Evolutionary conservation across 345 rosid species (phyloP).

Genomic region (Pelargonium nanum): DNA sequence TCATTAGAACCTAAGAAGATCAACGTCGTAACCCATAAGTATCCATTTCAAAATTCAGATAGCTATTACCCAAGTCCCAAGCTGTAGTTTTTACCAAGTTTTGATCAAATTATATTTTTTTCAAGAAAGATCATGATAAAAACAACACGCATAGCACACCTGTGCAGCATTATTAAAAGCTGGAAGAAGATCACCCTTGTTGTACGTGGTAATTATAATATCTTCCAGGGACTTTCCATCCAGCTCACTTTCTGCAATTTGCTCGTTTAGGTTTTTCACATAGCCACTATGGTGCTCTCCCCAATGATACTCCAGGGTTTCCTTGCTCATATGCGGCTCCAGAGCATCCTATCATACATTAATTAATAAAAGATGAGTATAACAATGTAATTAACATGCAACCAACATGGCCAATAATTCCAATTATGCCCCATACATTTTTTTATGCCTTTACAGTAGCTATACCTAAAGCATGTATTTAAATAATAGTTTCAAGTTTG

Average conservation of each 20-base stretch:
- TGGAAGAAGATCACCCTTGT: conserved; percentile 72
- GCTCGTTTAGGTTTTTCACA: conserved; percentile 78
- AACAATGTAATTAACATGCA: background rate
- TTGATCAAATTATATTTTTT: too few relatives aligned
- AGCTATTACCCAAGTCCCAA: background rate
- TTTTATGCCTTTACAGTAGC: too few relatives aligned
- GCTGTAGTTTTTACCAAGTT: background rate
- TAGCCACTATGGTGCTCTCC: conserved; percentile 88
- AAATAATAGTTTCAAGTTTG: too few relatives aligned
- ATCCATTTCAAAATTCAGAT: background rate
- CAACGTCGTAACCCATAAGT: background rate
- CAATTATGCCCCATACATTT: too few relatives aligned
- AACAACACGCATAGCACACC: conserved; percentile 20
- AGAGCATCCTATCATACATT: conserved; percentile 46
- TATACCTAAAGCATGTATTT: too few relatives aligned
- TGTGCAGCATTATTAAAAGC: conserved; percentile 91
- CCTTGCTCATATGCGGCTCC: conserved; percentile 83
- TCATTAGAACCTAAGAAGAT: background rate
- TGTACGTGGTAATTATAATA: conserved; percentile 43
- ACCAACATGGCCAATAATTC: too few relatives aligned
- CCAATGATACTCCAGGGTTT: conserved; percentile 78
- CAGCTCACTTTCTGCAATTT: conserved; percentile 58
- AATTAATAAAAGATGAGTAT: background rate
- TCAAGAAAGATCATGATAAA: background rate
- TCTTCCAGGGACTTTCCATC: conserved; percentile 58